Evolutionary conservation across 805 yeast species (phyloP).

Genomic region (Teunomyces funiuensis): DNA sequence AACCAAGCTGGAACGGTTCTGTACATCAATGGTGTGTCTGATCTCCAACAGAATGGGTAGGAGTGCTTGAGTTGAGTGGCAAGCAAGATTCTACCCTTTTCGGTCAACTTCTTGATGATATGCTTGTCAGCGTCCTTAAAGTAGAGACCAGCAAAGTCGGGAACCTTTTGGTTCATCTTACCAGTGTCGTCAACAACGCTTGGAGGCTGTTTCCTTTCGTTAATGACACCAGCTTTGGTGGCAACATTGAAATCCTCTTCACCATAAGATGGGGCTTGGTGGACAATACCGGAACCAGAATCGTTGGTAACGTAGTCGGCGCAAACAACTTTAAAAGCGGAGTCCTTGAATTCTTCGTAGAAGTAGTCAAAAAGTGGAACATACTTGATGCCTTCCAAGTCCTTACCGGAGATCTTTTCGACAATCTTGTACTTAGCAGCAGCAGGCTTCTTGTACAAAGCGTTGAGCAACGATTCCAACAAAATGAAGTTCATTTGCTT

Average conservation of each 20-base stretch:
- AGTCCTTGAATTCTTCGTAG: slow-evolving; percentile 67
- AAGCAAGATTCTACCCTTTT: slow-evolving; percentile 68
- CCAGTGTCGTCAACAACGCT: slow-evolving; percentile 96
- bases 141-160: slow-evolving; percentile 75
- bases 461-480: slow-evolving; percentile 76
- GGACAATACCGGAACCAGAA: slow-evolving; percentile 99
- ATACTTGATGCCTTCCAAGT: slow-evolving; percentile 76
- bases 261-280: slow-evolving; percentile 98
- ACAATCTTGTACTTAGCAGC: slow-evolving; percentile 83
- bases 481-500: slow-evolving; percentile 78
- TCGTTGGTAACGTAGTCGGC: slow-evolving; percentile 88
- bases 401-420: slow-evolving; percentile 76
- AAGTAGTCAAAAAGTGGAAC: slow-evolving; percentile 84
- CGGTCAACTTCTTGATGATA: slow-evolving; percentile 82
- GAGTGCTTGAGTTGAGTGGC: slow-evolving; percentile 89
- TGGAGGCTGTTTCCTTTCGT: slow-evolving; percentile 72
- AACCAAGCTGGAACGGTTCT: slow-evolving; percentile 99
- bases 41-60: slow-evolving; percentile 99
- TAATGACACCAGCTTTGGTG: slow-evolving; percentile 70
- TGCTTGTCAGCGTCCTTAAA: slow-evolving; percentile 95
- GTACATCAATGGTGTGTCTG: slow-evolving; percentile 95
- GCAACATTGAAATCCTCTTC: slow-evolving; percentile 94
- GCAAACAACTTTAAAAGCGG: slow-evolving; percentile 78
- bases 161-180: slow-evolving; percentile 70
- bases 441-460: slow-evolving; percentile 92